A percentile compares a stretch with the other conserved stretches of the same genome.
These are phyloP conservation scores for Kalmusia sp. DNA, from an alignment of 2,329 filamentous ascomycete genomes.

Conservation along the genomic window DNA sequence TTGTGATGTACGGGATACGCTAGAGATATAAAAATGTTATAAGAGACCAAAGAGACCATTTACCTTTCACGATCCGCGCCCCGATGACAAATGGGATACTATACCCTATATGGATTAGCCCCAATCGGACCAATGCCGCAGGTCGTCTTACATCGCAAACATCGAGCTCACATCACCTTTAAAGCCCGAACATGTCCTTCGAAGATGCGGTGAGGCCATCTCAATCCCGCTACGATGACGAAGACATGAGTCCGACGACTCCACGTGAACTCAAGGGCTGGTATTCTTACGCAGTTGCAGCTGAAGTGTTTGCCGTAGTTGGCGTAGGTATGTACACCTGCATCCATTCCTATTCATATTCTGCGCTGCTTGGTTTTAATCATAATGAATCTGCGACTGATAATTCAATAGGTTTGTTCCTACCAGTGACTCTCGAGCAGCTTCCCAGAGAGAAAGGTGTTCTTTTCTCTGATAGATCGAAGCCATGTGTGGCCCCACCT, in stretches of 20 bases:
- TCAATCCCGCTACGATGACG: slow-evolving; percentile 31
- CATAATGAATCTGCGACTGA: neutral
- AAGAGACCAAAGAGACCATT: too few relatives aligned
- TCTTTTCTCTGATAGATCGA: slow-evolving; percentile 75
- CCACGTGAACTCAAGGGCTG: slow-evolving; percentile 81
- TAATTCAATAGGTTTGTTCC: slow-evolving; percentile 74
- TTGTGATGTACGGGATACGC: too few relatives aligned
- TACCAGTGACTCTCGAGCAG: slow-evolving; percentile 90
- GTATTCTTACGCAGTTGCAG: slow-evolving; percentile 90
- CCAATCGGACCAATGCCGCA: neutral
- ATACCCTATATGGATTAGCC: neutral
- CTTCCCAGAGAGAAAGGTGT: slow-evolving; percentile 88
- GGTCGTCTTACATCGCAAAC: neutral
- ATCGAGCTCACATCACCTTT: neutral
- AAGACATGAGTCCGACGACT: slow-evolving; percentile 74
- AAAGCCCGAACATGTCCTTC: slow-evolving; percentile 19
- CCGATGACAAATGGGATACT: neutral
- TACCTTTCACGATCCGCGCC: neutral
- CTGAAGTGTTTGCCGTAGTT: slow-evolving; percentile 92
- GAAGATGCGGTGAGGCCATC: slow-evolving; percentile 22
- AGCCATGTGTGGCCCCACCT: slow-evolving; percentile 72
- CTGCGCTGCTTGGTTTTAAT: neutral
- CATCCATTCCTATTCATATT: neutral
- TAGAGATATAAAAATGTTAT: too few relatives aligned
- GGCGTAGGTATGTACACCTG: slow-evolving; percentile 67